Conservation (phyloP, 2,329 filamentous ascomycete species). For the Aspergillus tanneri region DNA sequence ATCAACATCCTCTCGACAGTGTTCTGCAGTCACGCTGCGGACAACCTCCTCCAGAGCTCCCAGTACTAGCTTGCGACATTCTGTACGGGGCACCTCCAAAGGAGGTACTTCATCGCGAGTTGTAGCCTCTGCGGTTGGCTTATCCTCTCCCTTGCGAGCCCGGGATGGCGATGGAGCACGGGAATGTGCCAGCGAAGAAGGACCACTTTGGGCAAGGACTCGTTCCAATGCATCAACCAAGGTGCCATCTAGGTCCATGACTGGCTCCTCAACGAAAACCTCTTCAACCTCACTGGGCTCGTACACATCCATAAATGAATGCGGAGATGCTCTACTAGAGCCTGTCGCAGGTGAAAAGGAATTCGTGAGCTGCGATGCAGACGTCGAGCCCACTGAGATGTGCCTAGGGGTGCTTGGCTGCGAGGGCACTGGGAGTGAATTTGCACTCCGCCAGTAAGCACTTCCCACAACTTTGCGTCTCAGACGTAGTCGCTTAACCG, state of each 20-base stretch:
- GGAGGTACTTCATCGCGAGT: constrained; percentile 33
- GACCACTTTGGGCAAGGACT: constrained; percentile 48
- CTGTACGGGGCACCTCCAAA: constrained; percentile 49
- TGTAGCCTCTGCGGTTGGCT: constrained; percentile 20
- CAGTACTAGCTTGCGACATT: constrained; percentile 56
- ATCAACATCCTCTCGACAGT: constrained; percentile 42
- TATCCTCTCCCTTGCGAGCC: constrained; percentile 34
- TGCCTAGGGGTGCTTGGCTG: constrained; percentile 28
- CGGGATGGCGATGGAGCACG: constrained; percentile 43
- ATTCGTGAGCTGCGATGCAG: constrained; percentile 27
- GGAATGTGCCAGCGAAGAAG: constrained; percentile 43
- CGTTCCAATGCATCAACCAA: constrained; percentile 59
- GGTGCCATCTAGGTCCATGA: constrained; percentile 59
- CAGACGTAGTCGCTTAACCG: constrained; percentile 57
- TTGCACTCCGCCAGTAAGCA: constrained; percentile 19
- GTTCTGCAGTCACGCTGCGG: constrained; percentile 53
- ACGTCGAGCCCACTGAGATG: constrained; percentile 22
- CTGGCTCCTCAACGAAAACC: constrained; percentile 53
- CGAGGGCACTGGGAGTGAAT: constrained; percentile 23
- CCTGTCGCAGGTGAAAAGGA: constrained; percentile 27
- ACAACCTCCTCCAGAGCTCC: constrained; percentile 59
- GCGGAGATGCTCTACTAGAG: constrained; percentile 25
- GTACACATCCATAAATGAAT: constrained; percentile 18
- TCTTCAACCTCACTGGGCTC: constrained; percentile 46
- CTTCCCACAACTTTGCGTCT: constrained; percentile 44